Evolutionary conservation across 805 yeast species (phyloP).

Genomic region (Metschnikowia bowlesiae): DNA sequence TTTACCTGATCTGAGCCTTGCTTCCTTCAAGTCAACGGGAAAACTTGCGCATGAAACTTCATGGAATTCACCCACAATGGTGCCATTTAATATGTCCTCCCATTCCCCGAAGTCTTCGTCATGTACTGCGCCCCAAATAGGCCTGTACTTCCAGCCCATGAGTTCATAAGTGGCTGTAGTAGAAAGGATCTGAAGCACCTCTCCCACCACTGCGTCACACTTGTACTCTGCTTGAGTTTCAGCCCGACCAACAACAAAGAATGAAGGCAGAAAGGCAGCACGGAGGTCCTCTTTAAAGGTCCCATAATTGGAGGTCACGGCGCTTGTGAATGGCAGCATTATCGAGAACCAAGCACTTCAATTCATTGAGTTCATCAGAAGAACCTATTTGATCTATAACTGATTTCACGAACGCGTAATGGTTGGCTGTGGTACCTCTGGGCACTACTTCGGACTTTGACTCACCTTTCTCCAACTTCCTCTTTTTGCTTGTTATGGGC

Average conservation of each 20-base stretch:
- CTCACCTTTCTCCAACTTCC: too few species aligned
- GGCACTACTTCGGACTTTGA: too few species aligned
- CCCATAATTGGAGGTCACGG: too few species aligned
- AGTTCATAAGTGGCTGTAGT: constrained; percentile 2
- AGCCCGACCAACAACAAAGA: not conserved
- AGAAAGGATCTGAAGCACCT: constrained; percentile 8
- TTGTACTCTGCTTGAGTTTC: constrained; percentile 10
- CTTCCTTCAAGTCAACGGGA: not conserved
- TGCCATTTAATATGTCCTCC: constrained; percentile 1
- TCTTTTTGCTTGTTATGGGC: too few species aligned
- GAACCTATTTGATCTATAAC: too few species aligned
- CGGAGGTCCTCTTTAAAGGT: too few species aligned
- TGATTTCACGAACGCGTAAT: too few species aligned
- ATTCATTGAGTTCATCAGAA: too few species aligned
- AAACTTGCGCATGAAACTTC: constrained; percentile 7
- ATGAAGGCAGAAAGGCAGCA: not conserved
- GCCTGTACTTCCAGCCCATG: constrained; percentile 7
- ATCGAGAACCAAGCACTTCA: too few species aligned
- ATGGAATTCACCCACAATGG: constrained; percentile 1
- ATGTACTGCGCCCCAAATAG: not conserved
- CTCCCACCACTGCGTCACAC: constrained; percentile 8
- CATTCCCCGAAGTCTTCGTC: not conserved
- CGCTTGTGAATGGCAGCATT: too few species aligned
- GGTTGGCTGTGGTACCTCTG: too few species aligned
- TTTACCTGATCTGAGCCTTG: not conserved